A percentile compares a stretch with the other conserved stretches of the same genome.
These are phyloP conservation scores for Globisporangium megalacanthum DNA, from an alignment of 352 stramenopile genomes.

Conservation along the genomic window DNA sequence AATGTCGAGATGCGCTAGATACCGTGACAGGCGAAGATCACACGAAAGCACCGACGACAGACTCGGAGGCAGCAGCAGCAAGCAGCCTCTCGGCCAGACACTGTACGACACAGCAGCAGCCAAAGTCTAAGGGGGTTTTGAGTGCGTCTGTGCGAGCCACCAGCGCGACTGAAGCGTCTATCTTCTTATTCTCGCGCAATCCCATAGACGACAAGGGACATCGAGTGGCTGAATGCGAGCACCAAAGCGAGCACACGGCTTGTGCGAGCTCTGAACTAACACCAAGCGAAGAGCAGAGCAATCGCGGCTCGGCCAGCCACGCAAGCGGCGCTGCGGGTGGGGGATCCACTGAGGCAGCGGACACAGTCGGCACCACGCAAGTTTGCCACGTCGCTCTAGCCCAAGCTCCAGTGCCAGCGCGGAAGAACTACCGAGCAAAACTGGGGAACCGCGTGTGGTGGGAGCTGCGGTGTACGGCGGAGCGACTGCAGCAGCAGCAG, in stretches of 20 bases:
- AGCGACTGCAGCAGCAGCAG: conserved; percentile 14
- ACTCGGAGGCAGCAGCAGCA: background rate
- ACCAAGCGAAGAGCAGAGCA: background rate
- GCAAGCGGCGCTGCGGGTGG: background rate
- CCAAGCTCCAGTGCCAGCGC: conserved; percentile 1
- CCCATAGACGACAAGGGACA: background rate
- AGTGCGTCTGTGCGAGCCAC: background rate
- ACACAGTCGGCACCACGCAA: background rate
- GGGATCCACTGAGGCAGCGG: background rate
- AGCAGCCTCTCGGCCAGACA: background rate
- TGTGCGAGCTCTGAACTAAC: background rate
- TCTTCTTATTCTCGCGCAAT: background rate
- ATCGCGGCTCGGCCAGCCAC: background rate
- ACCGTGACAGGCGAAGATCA: background rate
- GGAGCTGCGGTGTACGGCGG: conserved; percentile 52
- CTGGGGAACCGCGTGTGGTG: conserved; percentile 59
- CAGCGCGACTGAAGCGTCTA: background rate
- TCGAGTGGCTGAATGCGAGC: background rate
- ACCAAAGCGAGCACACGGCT: background rate
- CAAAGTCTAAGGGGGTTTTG: no score
- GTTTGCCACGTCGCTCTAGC: no score
- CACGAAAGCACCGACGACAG: background rate
- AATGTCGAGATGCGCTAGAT: background rate
- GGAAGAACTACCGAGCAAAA: conserved; percentile 34
- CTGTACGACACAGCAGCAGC: no score